These are phyloP conservation scores for Nakazawaea siamensis DNA, from an alignment of 805 yeast species.

Conservation along the genomic window DNA sequence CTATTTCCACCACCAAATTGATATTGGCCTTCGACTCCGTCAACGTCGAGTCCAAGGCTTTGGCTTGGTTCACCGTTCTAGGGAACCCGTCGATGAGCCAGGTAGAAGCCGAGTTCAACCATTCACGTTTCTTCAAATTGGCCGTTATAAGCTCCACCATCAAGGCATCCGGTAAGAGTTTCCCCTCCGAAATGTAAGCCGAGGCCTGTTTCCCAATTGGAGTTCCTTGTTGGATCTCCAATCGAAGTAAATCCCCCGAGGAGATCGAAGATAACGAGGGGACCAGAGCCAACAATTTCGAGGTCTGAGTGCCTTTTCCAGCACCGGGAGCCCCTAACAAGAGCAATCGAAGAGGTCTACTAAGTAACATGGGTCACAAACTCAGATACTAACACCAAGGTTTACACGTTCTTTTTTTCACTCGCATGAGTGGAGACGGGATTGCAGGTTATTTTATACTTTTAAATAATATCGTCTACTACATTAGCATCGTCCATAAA, in stretches of 20 bases:
- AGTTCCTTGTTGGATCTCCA: conserved; percentile 49
- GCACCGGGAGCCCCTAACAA: conserved; percentile 93
- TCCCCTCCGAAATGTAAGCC: conserved; percentile 50
- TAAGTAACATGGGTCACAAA: conserved; percentile 11
- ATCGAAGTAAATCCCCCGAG: conserved; percentile 78
- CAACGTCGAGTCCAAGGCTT: conserved; percentile 39
- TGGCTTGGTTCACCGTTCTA: conserved; percentile 69
- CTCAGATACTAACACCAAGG: no score
- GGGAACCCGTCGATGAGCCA: conserved; percentile 95
- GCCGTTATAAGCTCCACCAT: conserved; percentile 52
- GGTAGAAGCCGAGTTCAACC: conserved; percentile 35
- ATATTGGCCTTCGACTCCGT: conserved; percentile 30
- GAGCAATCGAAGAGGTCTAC: conserved; percentile 52
- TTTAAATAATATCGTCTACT: no score
- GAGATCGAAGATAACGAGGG: conserved; percentile 54
- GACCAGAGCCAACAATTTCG: conserved; percentile 47
- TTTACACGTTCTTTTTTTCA: no score
- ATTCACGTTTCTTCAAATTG: conserved; percentile 34
- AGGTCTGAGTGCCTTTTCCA: conserved; percentile 88
- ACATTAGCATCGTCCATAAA: conserved; percentile 21
- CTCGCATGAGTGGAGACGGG: no score
- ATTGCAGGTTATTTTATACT: no score
- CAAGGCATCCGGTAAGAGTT: conserved; percentile 62
- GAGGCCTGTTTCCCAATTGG: conserved; percentile 50
- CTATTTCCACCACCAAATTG: conserved; percentile 76